Conservation (phyloP, 176 grass and related monocot species). For the Cocos nucifera region DNA sequence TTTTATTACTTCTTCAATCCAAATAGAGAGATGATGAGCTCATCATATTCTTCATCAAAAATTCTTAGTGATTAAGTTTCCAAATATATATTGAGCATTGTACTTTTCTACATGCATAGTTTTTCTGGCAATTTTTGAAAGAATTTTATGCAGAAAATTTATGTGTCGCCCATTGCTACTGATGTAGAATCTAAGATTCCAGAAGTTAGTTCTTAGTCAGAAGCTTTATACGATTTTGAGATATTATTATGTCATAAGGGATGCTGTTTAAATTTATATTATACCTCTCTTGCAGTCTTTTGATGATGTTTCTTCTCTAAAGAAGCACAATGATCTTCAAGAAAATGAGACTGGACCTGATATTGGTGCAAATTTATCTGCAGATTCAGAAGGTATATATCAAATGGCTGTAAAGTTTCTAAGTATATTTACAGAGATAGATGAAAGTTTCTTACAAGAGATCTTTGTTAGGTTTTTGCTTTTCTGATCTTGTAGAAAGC, state of each 20-base stretch:
- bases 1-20: too few species aligned
- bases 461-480: background rate
- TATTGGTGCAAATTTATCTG: background rate
- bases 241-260: too few species aligned
- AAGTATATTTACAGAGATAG: background rate
- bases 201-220: slow-evolving; percentile 1
- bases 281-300: background rate
- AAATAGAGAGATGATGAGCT: too few species aligned
- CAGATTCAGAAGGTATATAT: background rate
- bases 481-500: slow-evolving; percentile 18
- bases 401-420: background rate
- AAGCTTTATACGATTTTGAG: background rate
- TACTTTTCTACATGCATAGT: too few species aligned
- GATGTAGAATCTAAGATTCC: background rate
- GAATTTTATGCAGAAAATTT: slow-evolving; percentile 4
- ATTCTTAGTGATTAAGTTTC: too few species aligned
- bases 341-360: background rate
- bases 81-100: too few species aligned
- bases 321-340: background rate
- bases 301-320: background rate
- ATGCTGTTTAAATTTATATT: too few species aligned
- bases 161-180: background rate
- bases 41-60: too few species aligned
- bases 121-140: background rate
- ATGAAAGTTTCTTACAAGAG: background rate